Percentiles rank a stretch among this genome's conserved stretches.
Evolutionary conservation across 768 basidiomycete species (phyloP).

Genomic region (Psilocybe azurescens): DNA sequence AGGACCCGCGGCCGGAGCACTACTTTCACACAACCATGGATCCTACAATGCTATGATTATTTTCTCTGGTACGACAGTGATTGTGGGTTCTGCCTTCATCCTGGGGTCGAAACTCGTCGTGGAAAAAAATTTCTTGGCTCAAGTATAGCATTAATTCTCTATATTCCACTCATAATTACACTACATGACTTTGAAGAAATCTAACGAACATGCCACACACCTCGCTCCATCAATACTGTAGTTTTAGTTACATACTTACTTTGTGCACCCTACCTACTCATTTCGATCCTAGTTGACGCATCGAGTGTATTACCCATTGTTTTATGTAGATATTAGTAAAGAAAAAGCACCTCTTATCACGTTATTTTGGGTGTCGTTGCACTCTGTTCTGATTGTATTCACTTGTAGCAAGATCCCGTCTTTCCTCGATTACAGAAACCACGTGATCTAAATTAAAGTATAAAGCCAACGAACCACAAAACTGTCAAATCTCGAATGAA

Average conservation of each 20-base stretch:
- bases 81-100: constrained; percentile 64
- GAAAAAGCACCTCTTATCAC: too few species aligned
- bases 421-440: neutral
- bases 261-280: too few species aligned
- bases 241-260: neutral
- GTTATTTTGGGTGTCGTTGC: too few species aligned
- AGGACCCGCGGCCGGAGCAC: constrained; percentile 64
- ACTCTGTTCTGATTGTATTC: too few species aligned
- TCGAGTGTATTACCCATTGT: neutral
- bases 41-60: constrained; percentile 56
- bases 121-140: constrained; percentile 45
- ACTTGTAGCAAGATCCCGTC: too few species aligned
- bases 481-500: neutral
- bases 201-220: neutral
- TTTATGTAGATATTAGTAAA: too few species aligned
- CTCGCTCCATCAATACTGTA: neutral
- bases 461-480: neutral
- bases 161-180: neutral
- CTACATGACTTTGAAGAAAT: neutral
- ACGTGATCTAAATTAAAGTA: neutral
- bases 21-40: constrained; percentile 52
- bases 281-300: too few species aligned
- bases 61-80: constrained; percentile 62
- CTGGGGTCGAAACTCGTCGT: constrained; percentile 54
- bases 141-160: constrained; percentile 40